Conservation (phyloP, 495 filamentous ascomycete species). For the Lepraria neglecta region DNA sequence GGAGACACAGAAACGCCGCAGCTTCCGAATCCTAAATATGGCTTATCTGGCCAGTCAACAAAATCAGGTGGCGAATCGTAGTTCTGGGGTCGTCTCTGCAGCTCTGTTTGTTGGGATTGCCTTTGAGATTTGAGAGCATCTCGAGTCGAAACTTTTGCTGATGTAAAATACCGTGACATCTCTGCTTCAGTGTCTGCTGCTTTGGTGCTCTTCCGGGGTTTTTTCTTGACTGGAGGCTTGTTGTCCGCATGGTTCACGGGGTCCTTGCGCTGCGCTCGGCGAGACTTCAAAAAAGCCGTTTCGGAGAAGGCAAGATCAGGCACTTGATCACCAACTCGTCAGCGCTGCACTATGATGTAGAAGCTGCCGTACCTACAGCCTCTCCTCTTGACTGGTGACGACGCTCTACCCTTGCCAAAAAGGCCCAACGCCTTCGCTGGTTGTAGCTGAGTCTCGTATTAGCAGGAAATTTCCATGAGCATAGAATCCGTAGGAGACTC, state of each 20-base stretch:
- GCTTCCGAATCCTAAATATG: constrained; percentile 30
- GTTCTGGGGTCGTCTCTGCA: constrained; percentile 2
- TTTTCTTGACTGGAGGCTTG: constrained; percentile 5
- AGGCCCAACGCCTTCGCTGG: constrained; percentile 52
- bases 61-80: constrained; percentile 6
- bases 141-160: constrained; percentile 1
- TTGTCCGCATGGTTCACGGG: neutral
- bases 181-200: constrained; percentile 24
- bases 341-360: neutral
- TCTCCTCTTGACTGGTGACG: constrained; percentile 47
- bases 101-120: neutral
- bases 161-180: constrained; percentile 27
- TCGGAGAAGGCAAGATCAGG: constrained; percentile 63
- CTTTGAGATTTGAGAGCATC: neutral
- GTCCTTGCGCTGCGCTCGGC: constrained; percentile 26
- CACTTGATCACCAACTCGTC: constrained; percentile 36
- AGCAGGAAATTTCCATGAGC: constrained; percentile 2
- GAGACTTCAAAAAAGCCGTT: constrained; percentile 53
- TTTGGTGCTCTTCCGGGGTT: constrained; percentile 14
- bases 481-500: constrained; percentile 17
- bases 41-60: constrained; percentile 23
- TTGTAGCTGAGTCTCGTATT: constrained; percentile 40
- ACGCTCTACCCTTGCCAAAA: constrained; percentile 65
- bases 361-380: constrained; percentile 35
- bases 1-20: constrained; percentile 23